A percentile compares a stretch with the other conserved stretches of the same genome.
phyloP scores from a whole-genome alignment of 805 yeast genomes.

The Kazachstania martiniae region DNA sequence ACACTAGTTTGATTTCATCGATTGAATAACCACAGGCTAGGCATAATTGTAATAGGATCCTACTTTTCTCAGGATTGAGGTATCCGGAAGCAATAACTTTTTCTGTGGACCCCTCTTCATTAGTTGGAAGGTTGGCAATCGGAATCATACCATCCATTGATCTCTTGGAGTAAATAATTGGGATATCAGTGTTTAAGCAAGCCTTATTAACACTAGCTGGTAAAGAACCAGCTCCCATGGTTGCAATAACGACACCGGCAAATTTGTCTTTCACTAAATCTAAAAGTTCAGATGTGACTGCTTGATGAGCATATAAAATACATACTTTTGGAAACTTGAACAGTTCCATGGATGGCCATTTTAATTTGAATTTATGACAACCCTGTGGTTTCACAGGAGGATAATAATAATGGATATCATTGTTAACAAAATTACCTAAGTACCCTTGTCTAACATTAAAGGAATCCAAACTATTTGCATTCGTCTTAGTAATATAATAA shows the following conservation, averaged over 20 bases:
- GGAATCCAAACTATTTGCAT: slow-evolving; percentile 60
- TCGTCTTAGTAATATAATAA: slow-evolving; percentile 57
- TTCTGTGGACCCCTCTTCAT: slow-evolving; percentile 26
- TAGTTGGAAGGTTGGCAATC: slow-evolving; percentile 31
- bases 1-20: slow-evolving; percentile 33
- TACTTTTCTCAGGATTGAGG: slow-evolving; percentile 53
- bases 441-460: slow-evolving; percentile 65
- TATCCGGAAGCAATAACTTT: slow-evolving; percentile 54
- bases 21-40: slow-evolving; percentile 32
- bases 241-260: slow-evolving; percentile 52
- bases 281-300: slow-evolving; percentile 40
- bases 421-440: slow-evolving; percentile 58
- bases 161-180: slow-evolving; percentile 54
- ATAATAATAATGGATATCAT: slow-evolving; percentile 51
- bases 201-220: slow-evolving; percentile 38
- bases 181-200: slow-evolving; percentile 34
- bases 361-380: slow-evolving; percentile 32
- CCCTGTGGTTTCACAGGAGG: slow-evolving; percentile 54
- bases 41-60: slow-evolving; percentile 48
- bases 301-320: slow-evolving; percentile 53
- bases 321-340: slow-evolving; percentile 31
- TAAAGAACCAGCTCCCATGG: slow-evolving; percentile 64
- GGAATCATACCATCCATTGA: slow-evolving; percentile 68
- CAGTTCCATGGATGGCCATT: slow-evolving; percentile 9
- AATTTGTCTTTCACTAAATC: slow-evolving; percentile 37